Base-by-base conservation (phyloP, 164 flowering plant species). In the Protea cynaroides region DNA sequence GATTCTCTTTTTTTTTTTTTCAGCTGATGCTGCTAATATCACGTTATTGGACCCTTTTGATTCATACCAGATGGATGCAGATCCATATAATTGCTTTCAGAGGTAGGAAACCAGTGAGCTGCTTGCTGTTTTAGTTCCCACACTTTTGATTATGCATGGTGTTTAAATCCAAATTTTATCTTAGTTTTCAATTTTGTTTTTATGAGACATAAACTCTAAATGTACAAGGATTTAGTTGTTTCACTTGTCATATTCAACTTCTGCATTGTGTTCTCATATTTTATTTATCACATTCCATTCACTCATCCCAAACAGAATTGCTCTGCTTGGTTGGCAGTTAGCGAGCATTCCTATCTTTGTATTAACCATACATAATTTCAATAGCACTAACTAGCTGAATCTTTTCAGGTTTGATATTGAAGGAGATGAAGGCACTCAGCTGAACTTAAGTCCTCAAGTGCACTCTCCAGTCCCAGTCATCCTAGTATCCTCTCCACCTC, bases 21-120 rank as follows among this genome's bases (percentile, higher is more conserved):
- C 88, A 95, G 99, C 84, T 74, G 94, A 83, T 62, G 72, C 78
- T 0, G 92, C 79, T 8, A 75, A 85, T 66, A 95, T 95, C 67
- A 95, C 92, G 38, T 62, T 91, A n/a, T 34, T 62, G 36, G 97
- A 91, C 23, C 81, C 69, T 23, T 79, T 75, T 68, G 82, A 80
- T 68, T 60, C 76, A 4, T 74, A 47, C 59, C 84, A 71, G 67
- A 71, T 74, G 3, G 78, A 75, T 46, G 56, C 72, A 47, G 64
- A 67, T 47, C 50, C 51, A 1, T 74, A 64, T 70, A 72, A 80
- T 73, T 87, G 75, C 22, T 86, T 81, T 71, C 97, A 94, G 62
- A 89, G 96, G 98, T 91, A n/a, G 64, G 55, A 66, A 25, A 15
- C 50, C 52, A 2, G 5, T 29, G 34, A 40, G 46, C 46, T 40